phyloP scores from a whole-genome alignment of 1,284 basidiomycete genomes.

The Crocinoboletus sp. region DNA sequence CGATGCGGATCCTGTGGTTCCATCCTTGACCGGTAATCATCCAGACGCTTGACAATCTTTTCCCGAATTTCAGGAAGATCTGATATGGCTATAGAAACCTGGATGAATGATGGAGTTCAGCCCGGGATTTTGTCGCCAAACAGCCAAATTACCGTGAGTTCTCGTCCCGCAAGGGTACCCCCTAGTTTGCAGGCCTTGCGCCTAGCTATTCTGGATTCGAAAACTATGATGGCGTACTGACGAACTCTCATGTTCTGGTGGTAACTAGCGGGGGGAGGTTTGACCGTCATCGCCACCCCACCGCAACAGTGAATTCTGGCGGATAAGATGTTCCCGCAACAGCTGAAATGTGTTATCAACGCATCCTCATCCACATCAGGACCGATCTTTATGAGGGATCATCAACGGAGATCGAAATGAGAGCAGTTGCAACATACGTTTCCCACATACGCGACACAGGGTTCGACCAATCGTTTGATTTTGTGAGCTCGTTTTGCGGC shows the following conservation, averaged over 20 bases:
- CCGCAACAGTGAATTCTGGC: constrained; percentile 47
- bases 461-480: constrained; percentile 12
- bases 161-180: constrained; percentile 36
- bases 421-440: constrained; percentile 41
- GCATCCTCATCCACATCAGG: constrained; percentile 34
- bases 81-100: constrained; percentile 43
- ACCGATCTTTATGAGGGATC: constrained; percentile 25
- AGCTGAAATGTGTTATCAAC: constrained; percentile 37
- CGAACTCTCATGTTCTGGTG: constrained; percentile 33
- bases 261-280: constrained; percentile 22
- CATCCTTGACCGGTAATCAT: constrained; percentile 20
- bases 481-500: constrained; percentile 20
- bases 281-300: constrained; percentile 38
- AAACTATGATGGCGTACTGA: constrained; percentile 50
- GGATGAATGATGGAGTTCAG: constrained; percentile 1
- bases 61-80: constrained; percentile 50
- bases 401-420: background rate
- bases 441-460: constrained; percentile 49
- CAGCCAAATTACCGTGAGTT: constrained; percentile 38
- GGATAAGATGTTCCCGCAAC: constrained; percentile 40
- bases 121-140: background rate
- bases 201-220: constrained; percentile 35
- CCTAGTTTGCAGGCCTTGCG: constrained; percentile 40
- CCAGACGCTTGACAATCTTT: constrained; percentile 33
- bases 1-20: constrained; percentile 20